These are phyloP conservation scores for Arthrinium phaeospermum DNA, from an alignment of 2,329 filamentous ascomycete genomes.

Conservation along the genomic window DNA sequence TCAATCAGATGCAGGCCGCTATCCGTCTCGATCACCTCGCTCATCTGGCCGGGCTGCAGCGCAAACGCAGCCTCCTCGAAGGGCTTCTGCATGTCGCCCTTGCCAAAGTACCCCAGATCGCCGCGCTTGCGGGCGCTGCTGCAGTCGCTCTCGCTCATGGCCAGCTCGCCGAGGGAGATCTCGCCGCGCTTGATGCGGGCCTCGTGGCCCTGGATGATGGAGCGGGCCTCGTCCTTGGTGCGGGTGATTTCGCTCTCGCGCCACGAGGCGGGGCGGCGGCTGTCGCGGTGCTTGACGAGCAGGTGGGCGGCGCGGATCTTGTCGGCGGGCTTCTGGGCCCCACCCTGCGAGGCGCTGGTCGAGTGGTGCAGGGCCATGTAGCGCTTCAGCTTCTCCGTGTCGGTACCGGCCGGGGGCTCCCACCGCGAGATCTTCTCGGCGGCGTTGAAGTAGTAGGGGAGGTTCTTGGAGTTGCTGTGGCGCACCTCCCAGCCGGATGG, in stretches of 20 bases:
- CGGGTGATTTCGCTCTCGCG: conserved; percentile 87
- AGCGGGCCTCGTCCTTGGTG: conserved; percentile 82
- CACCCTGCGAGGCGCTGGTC: conserved; percentile 53
- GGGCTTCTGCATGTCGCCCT: conserved; percentile 97
- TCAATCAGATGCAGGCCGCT: conserved; percentile 96
- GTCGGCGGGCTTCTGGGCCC: conserved; percentile 58
- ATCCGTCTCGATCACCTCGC: conserved; percentile 85
- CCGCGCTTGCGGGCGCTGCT: conserved; percentile 93
- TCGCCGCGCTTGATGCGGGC: conserved; percentile 74
- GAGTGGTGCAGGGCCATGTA: conserved; percentile 94
- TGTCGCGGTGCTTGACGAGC: conserved; percentile 90
- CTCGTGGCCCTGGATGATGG: conserved; percentile 78
- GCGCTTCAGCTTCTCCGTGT: conserved; percentile 88
- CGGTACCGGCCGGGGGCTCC: conserved; percentile 88
- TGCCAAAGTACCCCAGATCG: conserved; percentile 93
- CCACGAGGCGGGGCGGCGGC: conserved; percentile 91
- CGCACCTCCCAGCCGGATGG: conserved; percentile 93
- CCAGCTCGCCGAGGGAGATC: conserved; percentile 78
- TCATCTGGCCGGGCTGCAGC: conserved; percentile 86
- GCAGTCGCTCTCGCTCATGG: conserved; percentile 90
- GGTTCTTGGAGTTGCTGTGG: conserved; percentile 97
- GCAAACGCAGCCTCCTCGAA: conserved; percentile 96
- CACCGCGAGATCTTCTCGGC: conserved; percentile 87
- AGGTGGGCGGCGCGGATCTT: conserved; percentile 95
- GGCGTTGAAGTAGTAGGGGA: conserved; percentile 98